Percentiles rank a stretch among this genome's conserved stretches.
Conservation (phyloP, 306 rosid species). For the Medicago arabica region DNA sequence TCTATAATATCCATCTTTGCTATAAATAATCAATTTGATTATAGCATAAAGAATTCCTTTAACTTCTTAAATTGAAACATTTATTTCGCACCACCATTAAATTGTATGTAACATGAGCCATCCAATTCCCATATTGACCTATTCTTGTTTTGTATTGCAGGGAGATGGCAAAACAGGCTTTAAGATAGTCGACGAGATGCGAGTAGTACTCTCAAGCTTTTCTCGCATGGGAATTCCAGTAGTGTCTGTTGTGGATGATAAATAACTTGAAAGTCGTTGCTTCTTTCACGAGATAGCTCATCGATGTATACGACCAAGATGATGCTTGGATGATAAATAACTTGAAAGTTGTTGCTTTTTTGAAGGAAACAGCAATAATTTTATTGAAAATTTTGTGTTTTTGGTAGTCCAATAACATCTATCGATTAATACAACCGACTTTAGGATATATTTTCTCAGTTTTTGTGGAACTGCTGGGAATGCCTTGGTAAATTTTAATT, state of each 20-base stretch:
- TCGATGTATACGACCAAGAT: constrained; percentile 6
- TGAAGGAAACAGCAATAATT: constrained; percentile 4
- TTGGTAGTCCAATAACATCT: background rate
- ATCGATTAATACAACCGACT: background rate
- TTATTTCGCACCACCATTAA: background rate
- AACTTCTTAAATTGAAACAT: background rate
- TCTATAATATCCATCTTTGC: background rate
- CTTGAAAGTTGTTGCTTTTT: constrained; percentile 19
- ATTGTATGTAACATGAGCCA: background rate
- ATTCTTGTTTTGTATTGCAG: constrained; percentile 56
- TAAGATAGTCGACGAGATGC: constrained; percentile 65
- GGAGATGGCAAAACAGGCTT: constrained; percentile 47
- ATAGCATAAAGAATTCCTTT: background rate
- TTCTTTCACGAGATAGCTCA: constrained; percentile 18
- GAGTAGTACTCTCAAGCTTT: constrained; percentile 75
- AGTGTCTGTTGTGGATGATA: constrained; percentile 60
- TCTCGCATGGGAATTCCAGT: constrained; percentile 79
- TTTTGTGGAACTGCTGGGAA: too few species aligned
- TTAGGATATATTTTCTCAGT: background rate
- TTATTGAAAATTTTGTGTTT: constrained; percentile 28
- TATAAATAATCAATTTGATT: background rate
- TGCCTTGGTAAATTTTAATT: too few species aligned
- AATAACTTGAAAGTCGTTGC: constrained; percentile 40
- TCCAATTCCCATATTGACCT: constrained; percentile 30
- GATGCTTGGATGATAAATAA: constrained; percentile 22